These are phyloP conservation scores for Xerocomus spinulosus DNA, from an alignment of 768 basidiomycete species.

Conservation along the genomic window DNA sequence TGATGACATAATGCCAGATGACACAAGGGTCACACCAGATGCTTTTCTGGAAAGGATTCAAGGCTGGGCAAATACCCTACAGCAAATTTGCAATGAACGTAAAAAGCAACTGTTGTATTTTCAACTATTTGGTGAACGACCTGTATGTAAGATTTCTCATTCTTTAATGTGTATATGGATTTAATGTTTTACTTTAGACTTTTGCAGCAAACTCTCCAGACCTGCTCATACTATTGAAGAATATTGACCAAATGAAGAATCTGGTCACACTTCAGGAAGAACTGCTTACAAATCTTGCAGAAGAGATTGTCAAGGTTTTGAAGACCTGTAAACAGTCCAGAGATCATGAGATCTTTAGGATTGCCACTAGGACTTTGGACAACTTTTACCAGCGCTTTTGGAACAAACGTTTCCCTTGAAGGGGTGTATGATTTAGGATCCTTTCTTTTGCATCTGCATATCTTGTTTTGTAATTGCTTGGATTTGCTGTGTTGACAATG, in stretches of 20 bases:
- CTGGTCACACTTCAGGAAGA: slow-evolving; percentile 17
- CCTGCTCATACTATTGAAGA: slow-evolving; percentile 16
- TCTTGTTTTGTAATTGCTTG: background rate
- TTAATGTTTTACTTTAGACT: slow-evolving; percentile 7
- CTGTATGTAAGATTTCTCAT: slow-evolving; percentile 8
- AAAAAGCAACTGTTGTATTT: background rate
- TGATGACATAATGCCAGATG: too few species aligned
- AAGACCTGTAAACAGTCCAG: background rate
- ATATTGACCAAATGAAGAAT: slow-evolving; percentile 22
- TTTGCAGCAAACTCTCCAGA: background rate
- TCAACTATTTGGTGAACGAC: slow-evolving; percentile 19
- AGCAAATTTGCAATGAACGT: background rate
- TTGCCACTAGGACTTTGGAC: slow-evolving; percentile 15
- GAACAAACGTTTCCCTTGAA: background rate
- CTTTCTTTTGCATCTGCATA: background rate
- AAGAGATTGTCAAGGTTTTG: slow-evolving; percentile 1
- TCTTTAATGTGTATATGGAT: fast-evolving
- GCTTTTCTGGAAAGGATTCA: slow-evolving; percentile 9
- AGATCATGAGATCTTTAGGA: slow-evolving; percentile 5
- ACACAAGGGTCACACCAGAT: too few species aligned
- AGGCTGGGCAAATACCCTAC: slow-evolving; percentile 12
- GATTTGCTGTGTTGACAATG: background rate
- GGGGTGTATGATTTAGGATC: background rate
- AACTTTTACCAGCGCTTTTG: slow-evolving; percentile 25
- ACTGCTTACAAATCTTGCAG: slow-evolving; percentile 5